phyloP scores from a whole-genome alignment of 2,329 filamentous ascomycete genomes.

The Bipolaris cookei region DNA sequence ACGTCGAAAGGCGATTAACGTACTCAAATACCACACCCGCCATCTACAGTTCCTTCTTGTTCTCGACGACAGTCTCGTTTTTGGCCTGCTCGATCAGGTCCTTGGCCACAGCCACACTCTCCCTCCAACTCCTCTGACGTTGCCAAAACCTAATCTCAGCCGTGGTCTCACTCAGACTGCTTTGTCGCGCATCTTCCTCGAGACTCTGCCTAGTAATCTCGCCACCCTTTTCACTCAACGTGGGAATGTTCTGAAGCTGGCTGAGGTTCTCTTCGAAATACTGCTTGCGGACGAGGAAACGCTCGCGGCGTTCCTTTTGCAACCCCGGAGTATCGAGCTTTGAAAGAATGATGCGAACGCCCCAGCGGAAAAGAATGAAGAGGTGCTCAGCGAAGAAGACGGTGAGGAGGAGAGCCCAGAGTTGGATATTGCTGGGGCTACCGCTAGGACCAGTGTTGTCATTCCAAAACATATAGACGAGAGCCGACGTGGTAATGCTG shows the following conservation, averaged over 20 bases:
- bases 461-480: slow-evolving; percentile 87
- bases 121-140: slow-evolving; percentile 57
- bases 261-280: slow-evolving; percentile 77
- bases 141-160: slow-evolving; percentile 61
- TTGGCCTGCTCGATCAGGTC: slow-evolving; percentile 56
- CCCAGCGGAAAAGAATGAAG: slow-evolving; percentile 78
- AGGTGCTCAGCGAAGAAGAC: slow-evolving; percentile 89
- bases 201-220: slow-evolving; percentile 69
- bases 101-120: slow-evolving; percentile 59
- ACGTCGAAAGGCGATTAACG: neutral
- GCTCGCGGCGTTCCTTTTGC: slow-evolving; percentile 82
- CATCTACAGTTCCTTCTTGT: slow-evolving; percentile 47
- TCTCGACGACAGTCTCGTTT: slow-evolving; percentile 36
- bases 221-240: slow-evolving; percentile 52
- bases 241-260: slow-evolving; percentile 55
- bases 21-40: neutral
- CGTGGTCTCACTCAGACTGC: slow-evolving; percentile 51
- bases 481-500: slow-evolving; percentile 81
- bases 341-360: slow-evolving; percentile 73
- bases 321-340: slow-evolving; percentile 86
- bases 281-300: slow-evolving; percentile 79
- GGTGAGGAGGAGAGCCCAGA: slow-evolving; percentile 79
- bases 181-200: slow-evolving; percentile 62
- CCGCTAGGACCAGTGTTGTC: slow-evolving; percentile 70
- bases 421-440: slow-evolving; percentile 72